These are phyloP conservation scores for Taphrina betulina DNA, from an alignment of 1,139 yeast genomes.

Conservation along the genomic window DNA sequence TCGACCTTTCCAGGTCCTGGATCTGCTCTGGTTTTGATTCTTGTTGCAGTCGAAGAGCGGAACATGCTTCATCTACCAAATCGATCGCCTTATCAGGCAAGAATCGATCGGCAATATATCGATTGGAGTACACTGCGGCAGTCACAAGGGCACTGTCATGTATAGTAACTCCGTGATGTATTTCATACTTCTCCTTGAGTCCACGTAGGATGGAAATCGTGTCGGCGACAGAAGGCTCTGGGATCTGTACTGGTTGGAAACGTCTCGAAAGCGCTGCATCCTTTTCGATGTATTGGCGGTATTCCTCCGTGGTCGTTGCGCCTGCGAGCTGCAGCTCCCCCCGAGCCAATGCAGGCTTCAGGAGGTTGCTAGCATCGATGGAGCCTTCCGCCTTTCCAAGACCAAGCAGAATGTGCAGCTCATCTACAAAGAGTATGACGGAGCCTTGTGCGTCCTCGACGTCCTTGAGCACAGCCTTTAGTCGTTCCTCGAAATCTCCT, in stretches of 20 bases:
- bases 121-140: conserved; percentile 84
- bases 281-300: conserved; percentile 80
- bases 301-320: conserved; percentile 90
- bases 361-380: conserved; percentile 88
- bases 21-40: conserved; percentile 96
- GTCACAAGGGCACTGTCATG: conserved; percentile 91
- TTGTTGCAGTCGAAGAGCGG: conserved; percentile 88
- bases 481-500: conserved; percentile 92
- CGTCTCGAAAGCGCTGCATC: conserved; percentile 91
- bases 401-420: conserved; percentile 85
- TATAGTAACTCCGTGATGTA: conserved; percentile 97
- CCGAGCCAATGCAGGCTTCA: conserved; percentile 92
- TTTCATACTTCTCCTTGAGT: conserved; percentile 88
- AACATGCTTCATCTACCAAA: conserved; percentile 94
- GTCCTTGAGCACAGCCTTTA: conserved; percentile 80
- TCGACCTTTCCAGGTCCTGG: conserved; percentile 79
- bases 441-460: conserved; percentile 78
- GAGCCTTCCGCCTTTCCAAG: conserved; percentile 94
- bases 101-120: conserved; percentile 88
- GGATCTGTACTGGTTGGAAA: conserved; percentile 81
- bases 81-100: conserved; percentile 85
- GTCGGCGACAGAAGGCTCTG: conserved; percentile 90
- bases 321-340: conserved; percentile 94
- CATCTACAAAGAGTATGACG: conserved; percentile 85
- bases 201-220: conserved; percentile 91